These are phyloP conservation scores for Cladosporium cucumerinum DNA, from an alignment of 2,329 filamentous ascomycete genomes.

Conservation along the genomic window DNA sequence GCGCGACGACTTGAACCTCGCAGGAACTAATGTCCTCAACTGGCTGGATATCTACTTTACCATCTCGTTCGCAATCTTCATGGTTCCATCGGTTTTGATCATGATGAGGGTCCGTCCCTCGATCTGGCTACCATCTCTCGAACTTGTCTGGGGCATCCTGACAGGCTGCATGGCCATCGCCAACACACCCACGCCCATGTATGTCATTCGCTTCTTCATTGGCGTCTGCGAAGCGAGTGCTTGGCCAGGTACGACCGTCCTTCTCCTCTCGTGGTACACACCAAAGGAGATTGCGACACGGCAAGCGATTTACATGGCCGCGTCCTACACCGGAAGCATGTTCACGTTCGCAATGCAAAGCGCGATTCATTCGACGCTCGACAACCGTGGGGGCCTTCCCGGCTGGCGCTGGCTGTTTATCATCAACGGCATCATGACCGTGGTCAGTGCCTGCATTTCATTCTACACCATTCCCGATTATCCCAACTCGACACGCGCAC, in stretches of 20 bases:
- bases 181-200: slow-evolving; percentile 38
- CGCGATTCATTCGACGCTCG: slow-evolving; percentile 43
- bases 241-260: slow-evolving; percentile 58
- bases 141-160: slow-evolving; percentile 41
- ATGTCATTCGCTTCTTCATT: slow-evolving; percentile 40
- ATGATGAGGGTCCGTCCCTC: slow-evolving; percentile 35
- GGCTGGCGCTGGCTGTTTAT: slow-evolving; percentile 56
- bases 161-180: slow-evolving; percentile 41
- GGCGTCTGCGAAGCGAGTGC: slow-evolving; percentile 56
- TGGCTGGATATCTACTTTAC: slow-evolving; percentile 35
- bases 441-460: slow-evolving; percentile 1
- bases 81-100: slow-evolving; percentile 38
- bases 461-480: slow-evolving; percentile 16
- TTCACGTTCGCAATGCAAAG: slow-evolving; percentile 61
- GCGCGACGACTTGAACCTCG: slow-evolving; percentile 39
- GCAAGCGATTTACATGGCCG: slow-evolving; percentile 57
- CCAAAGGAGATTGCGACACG: slow-evolving; percentile 59
- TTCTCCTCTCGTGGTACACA: slow-evolving; percentile 61
- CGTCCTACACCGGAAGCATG: slow-evolving; percentile 58
- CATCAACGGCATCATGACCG: slow-evolving; percentile 53
- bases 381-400: slow-evolving; percentile 47
- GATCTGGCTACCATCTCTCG: slow-evolving; percentile 36
- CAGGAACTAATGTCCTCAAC: slow-evolving; percentile 40
- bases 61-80: slow-evolving; percentile 38
- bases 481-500: slow-evolving; percentile 10